phyloP scores from a whole-genome alignment of 495 filamentous ascomycete species.

The Tuber brumale region DNA sequence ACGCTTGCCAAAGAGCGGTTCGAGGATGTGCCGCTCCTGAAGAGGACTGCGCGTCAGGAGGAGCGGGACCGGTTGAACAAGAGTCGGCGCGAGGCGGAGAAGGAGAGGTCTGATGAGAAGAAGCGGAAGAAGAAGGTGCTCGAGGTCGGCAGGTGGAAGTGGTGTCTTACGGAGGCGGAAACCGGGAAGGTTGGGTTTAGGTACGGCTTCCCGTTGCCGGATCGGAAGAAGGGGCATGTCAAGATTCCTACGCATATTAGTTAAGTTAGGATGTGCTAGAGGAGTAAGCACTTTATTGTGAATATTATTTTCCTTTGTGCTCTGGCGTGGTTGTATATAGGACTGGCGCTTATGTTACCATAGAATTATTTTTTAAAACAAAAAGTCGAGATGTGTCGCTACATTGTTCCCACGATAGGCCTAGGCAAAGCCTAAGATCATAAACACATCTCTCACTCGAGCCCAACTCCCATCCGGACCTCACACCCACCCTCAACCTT shows the following conservation, averaged over 20 bases:
- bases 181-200: conserved; percentile 58
- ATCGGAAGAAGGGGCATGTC: conserved; percentile 64
- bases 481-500: neutral
- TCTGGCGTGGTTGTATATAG: neutral
- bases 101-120: conserved; percentile 45
- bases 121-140: conserved; percentile 45
- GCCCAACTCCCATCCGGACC: neutral
- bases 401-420: neutral
- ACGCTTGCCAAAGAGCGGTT: conserved; percentile 52
- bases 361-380: neutral
- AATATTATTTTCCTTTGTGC: neutral
- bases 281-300: conserved; percentile 5
- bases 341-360: neutral
- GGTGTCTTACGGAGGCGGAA: conserved; percentile 66
- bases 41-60: conserved; percentile 46
- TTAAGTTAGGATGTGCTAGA: conserved; percentile 19
- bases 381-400: neutral
- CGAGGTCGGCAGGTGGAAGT: conserved; percentile 65
- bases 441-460: neutral
- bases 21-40: conserved; percentile 41
- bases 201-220: conserved; percentile 63
- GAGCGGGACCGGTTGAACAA: conserved; percentile 43
- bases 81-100: conserved; percentile 39
- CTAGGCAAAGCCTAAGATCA: neutral
- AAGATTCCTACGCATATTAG: conserved; percentile 65